Evolutionary conservation across 176 grass and related monocot species (phyloP), one percentile per base, ranked within the genome.

Genomic region (Panicum miliaceum): DNA sequence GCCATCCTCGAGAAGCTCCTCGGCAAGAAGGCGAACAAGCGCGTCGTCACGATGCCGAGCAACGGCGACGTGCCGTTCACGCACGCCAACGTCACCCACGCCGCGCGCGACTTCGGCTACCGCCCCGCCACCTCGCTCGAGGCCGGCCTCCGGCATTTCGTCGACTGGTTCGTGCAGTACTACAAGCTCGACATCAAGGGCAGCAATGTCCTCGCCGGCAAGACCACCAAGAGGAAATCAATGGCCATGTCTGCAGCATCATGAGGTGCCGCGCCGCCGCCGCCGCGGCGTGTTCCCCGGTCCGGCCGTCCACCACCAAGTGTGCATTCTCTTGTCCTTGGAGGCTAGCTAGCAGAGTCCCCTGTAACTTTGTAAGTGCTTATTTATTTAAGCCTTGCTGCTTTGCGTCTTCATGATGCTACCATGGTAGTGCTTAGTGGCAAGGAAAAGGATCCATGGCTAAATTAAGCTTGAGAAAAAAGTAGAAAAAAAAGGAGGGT

Each of bases 31-130:
- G 97, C 93, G 9, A 81, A 88, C 81, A 99, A 96, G 84, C 89
- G 91, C 73, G 50, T 94, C 59, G 86, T 99, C 76, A 88, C 93
- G 3, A 90, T 96, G 93, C 97, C 97, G 0, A 86, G 66, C 62
- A 99, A 99, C 64, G 93, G 93, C 61, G 97, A 99, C 89, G 93
- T 99, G 70, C 97, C 93, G 0, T 99, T 89, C 87, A 99, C 97
- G 22, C 97, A 99, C 81, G 93, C 97, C 82, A 96, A 99, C 64
- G 93, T 99, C 68, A 96, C 81, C 89, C 81, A 90, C 81, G 97
- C 97, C 20, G 59, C 87, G 11, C 60, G 4, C 0, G 91, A 96
- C 82, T 94, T 99, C 68, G 91, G 88, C 6, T 96, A 99, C 91
- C 89, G 36, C 15, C 93, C 97, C 13, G 64, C 85, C 15, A 99